These are phyloP conservation scores for Silene uniflora DNA, from an alignment of 148 eudicot species.

Conservation along the genomic window DNA sequence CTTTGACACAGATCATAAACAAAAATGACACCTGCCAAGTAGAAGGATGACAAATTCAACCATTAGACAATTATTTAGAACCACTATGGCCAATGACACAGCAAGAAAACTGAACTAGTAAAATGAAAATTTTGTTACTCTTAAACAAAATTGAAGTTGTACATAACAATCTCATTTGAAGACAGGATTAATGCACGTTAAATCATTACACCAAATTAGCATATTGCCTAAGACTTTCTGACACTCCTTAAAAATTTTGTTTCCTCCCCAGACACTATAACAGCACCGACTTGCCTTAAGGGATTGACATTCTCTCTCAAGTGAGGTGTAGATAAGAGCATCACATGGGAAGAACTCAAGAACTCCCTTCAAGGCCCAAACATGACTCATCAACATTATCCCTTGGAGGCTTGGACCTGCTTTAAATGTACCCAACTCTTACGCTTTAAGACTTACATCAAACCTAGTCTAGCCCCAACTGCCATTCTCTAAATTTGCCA, in stretches of 20 bases:
- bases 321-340: not conserved
- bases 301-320: not conserved
- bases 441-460: too few relatives aligned
- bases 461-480: too few relatives aligned
- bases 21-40: conserved; percentile 65
- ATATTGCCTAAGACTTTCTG: not conserved
- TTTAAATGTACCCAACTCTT: not conserved
- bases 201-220: not conserved
- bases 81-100: not conserved
- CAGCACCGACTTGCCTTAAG: not conserved
- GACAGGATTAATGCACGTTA: not conserved
- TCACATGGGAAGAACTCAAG: not conserved
- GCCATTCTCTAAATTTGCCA: too few relatives aligned
- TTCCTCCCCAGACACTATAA: not conserved
- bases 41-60: not conserved
- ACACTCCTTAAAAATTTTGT: not conserved
- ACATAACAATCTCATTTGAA: not conserved
- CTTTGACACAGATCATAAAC: conserved; percentile 80
- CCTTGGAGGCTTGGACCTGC: not conserved
- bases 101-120: conserved; percentile 3
- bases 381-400: not conserved
- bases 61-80: not conserved
- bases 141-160: not conserved
- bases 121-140: not conserved
- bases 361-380: not conserved